Evolutionary conservation across 495 filamentous ascomycete species (phyloP).

Genomic region (Penicillium ucsense): DNA sequence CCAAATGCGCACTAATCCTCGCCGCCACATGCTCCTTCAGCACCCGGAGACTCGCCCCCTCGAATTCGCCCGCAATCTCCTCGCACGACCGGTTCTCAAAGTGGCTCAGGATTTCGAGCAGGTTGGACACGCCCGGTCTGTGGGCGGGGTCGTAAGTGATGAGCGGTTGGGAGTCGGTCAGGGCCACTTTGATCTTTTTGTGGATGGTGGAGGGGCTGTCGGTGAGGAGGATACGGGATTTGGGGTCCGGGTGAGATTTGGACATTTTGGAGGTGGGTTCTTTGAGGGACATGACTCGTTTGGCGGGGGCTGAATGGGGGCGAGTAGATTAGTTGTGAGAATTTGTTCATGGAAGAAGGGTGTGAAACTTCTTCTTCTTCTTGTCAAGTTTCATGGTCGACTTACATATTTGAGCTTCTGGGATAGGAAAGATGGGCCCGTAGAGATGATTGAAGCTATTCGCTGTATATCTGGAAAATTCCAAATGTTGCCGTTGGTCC

Average conservation of each 20-base stretch:
- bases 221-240: slow-evolving; percentile 74
- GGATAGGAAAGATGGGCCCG: slow-evolving; percentile 50
- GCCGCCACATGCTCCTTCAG: slow-evolving; percentile 58
- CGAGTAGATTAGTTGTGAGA: neutral
- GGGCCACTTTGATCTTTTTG: slow-evolving; percentile 56
- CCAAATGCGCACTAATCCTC: slow-evolving; percentile 45
- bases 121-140: slow-evolving; percentile 79
- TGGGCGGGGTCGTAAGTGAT: slow-evolving; percentile 61
- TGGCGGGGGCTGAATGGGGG: slow-evolving; percentile 50
- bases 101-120: slow-evolving; percentile 66
- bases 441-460: slow-evolving; percentile 75
- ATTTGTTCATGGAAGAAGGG: neutral
- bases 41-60: slow-evolving; percentile 40
- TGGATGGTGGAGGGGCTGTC: slow-evolving; percentile 50
- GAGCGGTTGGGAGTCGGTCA: slow-evolving; percentile 60
- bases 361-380: too few species aligned
- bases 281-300: slow-evolving; percentile 80
- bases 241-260: slow-evolving; percentile 64
- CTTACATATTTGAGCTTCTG: slow-evolving; percentile 68
- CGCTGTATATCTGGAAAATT: slow-evolving; percentile 77
- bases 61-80: slow-evolving; percentile 46
- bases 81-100: slow-evolving; percentile 44
- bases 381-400: too few species aligned
- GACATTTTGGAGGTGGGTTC: slow-evolving; percentile 80
- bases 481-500: slow-evolving; percentile 88